Base-by-base conservation (phyloP, 2,329 filamentous ascomycete genomes). In the Aschersonia sp. region DNA sequence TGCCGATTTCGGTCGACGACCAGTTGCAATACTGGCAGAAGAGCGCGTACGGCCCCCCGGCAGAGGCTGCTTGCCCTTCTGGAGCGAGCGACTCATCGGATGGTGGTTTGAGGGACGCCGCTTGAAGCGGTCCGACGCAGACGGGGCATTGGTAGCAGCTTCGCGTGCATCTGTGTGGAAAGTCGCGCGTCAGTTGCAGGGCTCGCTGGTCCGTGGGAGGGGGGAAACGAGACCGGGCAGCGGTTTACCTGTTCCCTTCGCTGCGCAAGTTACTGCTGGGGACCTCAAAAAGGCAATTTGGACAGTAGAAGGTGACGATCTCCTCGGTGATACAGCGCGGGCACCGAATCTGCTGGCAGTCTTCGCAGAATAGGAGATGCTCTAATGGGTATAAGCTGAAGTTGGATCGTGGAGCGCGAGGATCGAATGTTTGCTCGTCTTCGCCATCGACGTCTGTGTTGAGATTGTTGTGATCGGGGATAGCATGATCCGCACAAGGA, bases 91-190 rank as follows among this genome's bases (percentile, higher is more conserved):
- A 68, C 48, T 58, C 65, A 28, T 74, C 71, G 30, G 70, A 61
- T 2, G 71, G 61, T 38, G 74, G 69, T 48, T 89, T 84, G 51
- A 89, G 67, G 28, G 81, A 80, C 47, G 80, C 85, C 47, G 92
- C 81, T 28, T 81, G 75, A 41, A 97, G 74, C 9, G 88, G 85
- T 0, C 88, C 81, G 31, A 86, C 81, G 64, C 92, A 98, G 53
- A 89, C 72, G 0, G 92, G 92, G 57, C 92, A 98, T 61, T 94
- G 87, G 70, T 92, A 97, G 66, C 92, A 98, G 61, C 89, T 96
- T 54, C 92, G 77, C 20, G 88, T 91, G 62, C 92, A 96, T 61
- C 89, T 91, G 52, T 32, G 20, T 35, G 32, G 7, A 41, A 31
- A 30, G 54, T 56, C 38, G 47, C 5, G 20, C 2, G 28, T 28